Conservation (phyloP, 164 flowering plant species). For the Houttuynia cordata region DNA sequence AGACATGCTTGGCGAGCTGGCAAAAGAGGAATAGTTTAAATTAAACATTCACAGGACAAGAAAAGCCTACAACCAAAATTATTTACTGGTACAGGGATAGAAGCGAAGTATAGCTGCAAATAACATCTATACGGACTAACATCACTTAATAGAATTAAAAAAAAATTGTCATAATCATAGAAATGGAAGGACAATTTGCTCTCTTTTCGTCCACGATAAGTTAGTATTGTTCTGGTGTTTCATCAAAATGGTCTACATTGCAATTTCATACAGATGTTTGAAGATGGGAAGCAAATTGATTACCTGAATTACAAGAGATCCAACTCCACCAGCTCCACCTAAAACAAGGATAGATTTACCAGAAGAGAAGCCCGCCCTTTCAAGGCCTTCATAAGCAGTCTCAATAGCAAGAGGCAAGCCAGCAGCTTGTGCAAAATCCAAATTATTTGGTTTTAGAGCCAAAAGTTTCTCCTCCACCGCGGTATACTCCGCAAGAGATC, state of each 20-base stretch:
- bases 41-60: neutral
- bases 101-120: neutral
- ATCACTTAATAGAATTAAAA: neutral
- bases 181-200: neutral
- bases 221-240: neutral
- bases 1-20: slow-evolving; percentile 90
- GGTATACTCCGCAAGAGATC: slow-evolving; percentile 86
- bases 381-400: slow-evolving; percentile 91
- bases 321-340: slow-evolving; percentile 98
- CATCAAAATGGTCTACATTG: neutral
- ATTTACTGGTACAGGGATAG: too few species aligned
- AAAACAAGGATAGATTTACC: slow-evolving; percentile 89
- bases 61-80: neutral
- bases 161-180: too few species aligned
- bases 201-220: neutral
- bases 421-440: slow-evolving; percentile 77
- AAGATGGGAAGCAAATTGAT: neutral
- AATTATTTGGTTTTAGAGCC: slow-evolving; percentile 75
- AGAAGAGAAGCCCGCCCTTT: slow-evolving; percentile 64
- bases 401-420: slow-evolving; percentile 84
- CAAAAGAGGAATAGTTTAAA: neutral
- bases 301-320: slow-evolving; percentile 91
- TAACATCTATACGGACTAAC: neutral
- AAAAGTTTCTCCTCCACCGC: slow-evolving; percentile 87
- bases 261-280: neutral